phyloP scores from a whole-genome alignment of 148 eudicot species.

The Persicaria maculosa region DNA sequence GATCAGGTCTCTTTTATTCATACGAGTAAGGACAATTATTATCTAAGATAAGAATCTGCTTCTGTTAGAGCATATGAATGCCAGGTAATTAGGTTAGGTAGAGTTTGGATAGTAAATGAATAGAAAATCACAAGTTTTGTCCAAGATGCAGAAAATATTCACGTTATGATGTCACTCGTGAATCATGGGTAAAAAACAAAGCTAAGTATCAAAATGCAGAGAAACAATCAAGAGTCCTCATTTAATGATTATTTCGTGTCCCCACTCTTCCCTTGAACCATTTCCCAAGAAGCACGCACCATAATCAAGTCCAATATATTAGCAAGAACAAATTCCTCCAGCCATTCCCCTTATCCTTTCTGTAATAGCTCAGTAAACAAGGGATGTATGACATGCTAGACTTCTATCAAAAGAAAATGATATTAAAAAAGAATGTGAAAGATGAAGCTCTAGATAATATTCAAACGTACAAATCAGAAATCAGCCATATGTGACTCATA shows the following conservation, averaged over 20 bases:
- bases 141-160: not conserved
- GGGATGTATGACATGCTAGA: not conserved
- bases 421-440: not conserved
- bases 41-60: not conserved
- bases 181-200: not conserved
- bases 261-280: not conserved
- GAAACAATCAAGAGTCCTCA: not conserved
- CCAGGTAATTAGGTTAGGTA: not conserved
- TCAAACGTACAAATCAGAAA: not conserved
- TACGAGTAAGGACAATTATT: not conserved
- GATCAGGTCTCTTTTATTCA: not conserved
- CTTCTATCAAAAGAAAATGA: not conserved
- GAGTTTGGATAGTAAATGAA: not conserved
- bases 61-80: not conserved
- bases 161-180: not conserved
- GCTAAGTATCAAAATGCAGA: constrained; percentile 2
- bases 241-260: not conserved
- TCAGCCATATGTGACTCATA: not conserved
- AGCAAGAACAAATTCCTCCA: not conserved
- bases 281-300: not conserved
- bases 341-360: not conserved
- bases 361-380: not conserved
- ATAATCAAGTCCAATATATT: not conserved
- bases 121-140: not conserved
- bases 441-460: constrained; percentile 6